Evolutionary conservation across 257 asterid genomes (phyloP).

Genomic region (Przewalskia tangutica): DNA sequence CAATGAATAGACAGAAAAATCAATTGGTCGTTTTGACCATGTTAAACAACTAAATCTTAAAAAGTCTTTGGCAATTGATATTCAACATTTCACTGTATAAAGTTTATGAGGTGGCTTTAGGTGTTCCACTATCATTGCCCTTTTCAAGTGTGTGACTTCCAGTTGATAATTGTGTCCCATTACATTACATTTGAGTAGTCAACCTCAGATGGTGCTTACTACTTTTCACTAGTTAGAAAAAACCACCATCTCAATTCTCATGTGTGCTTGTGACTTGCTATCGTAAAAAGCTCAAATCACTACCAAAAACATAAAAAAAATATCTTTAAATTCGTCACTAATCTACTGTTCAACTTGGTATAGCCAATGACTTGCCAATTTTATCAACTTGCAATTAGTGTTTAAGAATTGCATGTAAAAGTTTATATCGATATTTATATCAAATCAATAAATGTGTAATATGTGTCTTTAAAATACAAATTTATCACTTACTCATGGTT

Average conservation of each 20-base stretch:
- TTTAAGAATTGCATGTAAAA: no score
- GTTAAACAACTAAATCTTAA: background rate
- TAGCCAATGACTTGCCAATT: no score
- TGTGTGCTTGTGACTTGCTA: background rate
- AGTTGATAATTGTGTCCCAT: constrained; percentile 7
- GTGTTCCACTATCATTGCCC: constrained; percentile 17
- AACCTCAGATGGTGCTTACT: background rate
- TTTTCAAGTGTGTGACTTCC: background rate
- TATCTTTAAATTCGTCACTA: no score
- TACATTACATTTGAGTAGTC: background rate
- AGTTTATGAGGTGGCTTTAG: constrained; percentile 15
- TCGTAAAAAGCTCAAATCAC: background rate
- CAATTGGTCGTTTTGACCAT: background rate
- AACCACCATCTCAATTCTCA: background rate
- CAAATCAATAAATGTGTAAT: no score
- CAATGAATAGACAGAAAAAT: background rate
- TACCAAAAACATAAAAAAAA: no score
- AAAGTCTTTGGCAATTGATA: background rate
- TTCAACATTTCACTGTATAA: background rate
- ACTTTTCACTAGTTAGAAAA: background rate
- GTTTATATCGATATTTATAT: no score
- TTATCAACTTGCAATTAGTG: no score
- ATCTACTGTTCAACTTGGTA: no score
- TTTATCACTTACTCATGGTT: no score
- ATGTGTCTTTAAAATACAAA: no score